Evolutionary conservation across 1,139 yeast species (phyloP).

Genomic region (Saccharomyces hybrid): DNA sequence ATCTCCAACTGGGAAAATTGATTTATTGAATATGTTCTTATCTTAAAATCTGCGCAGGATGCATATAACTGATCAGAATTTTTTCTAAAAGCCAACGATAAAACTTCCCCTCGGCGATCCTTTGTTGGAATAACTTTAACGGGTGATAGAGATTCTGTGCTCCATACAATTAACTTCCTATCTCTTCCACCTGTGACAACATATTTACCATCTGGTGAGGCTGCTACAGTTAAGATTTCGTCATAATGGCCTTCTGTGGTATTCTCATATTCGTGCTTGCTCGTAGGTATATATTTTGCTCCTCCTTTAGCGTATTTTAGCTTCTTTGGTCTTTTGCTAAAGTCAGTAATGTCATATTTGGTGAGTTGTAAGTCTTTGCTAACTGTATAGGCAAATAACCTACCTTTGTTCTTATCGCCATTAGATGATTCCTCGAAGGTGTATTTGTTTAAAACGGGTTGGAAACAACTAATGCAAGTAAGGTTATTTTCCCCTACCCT

Average conservation of each 20-base stretch:
- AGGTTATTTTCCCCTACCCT: constrained; percentile 55
- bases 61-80: constrained; percentile 82
- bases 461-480: constrained; percentile 37
- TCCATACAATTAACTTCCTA: constrained; percentile 76
- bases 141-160: constrained; percentile 66
- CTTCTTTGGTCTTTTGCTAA: constrained; percentile 48
- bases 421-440: constrained; percentile 15
- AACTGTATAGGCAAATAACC: constrained; percentile 61
- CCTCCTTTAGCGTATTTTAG: constrained; percentile 65
- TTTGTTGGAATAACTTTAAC: constrained; percentile 69
- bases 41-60: constrained; percentile 86
- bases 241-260: constrained; percentile 59
- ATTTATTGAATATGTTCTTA: constrained; percentile 77
- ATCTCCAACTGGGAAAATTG: constrained; percentile 87
- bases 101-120: constrained; percentile 61
- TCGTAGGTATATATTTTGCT: constrained; percentile 38
- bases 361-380: constrained; percentile 76
- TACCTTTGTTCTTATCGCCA: constrained; percentile 19
- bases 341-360: constrained; percentile 62
- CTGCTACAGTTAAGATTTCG: constrained; percentile 71
- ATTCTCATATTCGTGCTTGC: constrained; percentile 36
- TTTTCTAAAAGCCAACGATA: constrained; percentile 70
- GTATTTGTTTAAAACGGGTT: constrained; percentile 31
- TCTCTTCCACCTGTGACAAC: constrained; percentile 91
- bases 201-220: constrained; percentile 77